Conservation (phyloP, 2,329 filamentous ascomycete species). For the Epichloe glyceriae region DNA sequence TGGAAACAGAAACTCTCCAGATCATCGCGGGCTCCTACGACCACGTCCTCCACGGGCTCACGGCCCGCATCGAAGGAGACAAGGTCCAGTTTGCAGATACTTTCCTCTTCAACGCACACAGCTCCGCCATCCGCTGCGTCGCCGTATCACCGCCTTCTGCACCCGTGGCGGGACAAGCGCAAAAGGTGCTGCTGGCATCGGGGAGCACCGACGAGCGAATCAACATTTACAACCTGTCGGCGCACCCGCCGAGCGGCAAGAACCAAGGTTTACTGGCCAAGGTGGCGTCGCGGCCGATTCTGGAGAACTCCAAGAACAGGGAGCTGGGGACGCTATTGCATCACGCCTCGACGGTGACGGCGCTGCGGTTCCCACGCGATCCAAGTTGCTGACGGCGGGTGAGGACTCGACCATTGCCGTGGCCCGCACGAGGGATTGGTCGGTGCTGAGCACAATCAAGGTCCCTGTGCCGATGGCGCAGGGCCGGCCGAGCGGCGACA, state of each 20-base stretch:
- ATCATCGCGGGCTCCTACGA: conserved; percentile 92
- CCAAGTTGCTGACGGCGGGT: conserved; percentile 75
- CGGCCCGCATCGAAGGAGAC: conserved; percentile 46
- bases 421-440: conserved; percentile 79
- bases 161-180: conserved; percentile 45
- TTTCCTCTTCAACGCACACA: conserved; percentile 91
- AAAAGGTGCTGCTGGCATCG: conserved; percentile 80
- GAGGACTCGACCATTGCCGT: conserved; percentile 90
- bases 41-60: conserved; percentile 78
- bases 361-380: conserved; percentile 67
- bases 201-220: conserved; percentile 89
- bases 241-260: conserved; percentile 45
- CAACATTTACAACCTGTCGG: conserved; percentile 85
- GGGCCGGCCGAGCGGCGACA: conserved; percentile 80
- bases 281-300: conserved; percentile 58
- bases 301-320: conserved; percentile 76
- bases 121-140: conserved; percentile 78
- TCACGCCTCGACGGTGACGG: conserved; percentile 71
- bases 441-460: conserved; percentile 75
- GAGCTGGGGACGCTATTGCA: conserved; percentile 80
- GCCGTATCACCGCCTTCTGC: conserved; percentile 68
- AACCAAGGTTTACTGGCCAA: conserved; percentile 49
- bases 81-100: conserved; percentile 68
- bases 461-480: conserved; percentile 69
- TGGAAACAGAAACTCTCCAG: conserved; percentile 51